phyloP scores from a whole-genome alignment of 208 protist species.

The Acanthamoeba triangularis region DNA sequence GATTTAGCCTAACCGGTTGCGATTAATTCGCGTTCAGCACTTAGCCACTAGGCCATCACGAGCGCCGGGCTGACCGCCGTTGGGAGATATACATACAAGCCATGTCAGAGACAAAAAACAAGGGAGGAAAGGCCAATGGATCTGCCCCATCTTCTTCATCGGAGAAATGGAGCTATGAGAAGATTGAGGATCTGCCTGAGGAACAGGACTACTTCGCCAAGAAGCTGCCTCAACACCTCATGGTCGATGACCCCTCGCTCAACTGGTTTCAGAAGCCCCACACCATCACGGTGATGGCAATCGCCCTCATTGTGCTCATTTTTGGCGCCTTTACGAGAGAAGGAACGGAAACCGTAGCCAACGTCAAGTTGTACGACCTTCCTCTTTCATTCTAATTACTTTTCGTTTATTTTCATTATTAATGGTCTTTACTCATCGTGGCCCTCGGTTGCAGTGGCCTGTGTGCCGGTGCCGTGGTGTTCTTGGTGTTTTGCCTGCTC shows the following conservation, averaged over 20 bases:
- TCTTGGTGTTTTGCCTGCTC: slow-evolving; percentile 95
- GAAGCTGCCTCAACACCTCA: slow-evolving; percentile 60
- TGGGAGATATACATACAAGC: background rate
- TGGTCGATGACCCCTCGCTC: slow-evolving; percentile 75
- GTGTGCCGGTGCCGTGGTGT: slow-evolving; percentile 90
- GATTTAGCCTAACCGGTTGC: too few relatives aligned
- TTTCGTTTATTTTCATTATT: background rate
- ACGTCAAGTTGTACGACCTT: slow-evolving; percentile 81
- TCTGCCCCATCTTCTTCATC: background rate
- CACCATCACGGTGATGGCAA: slow-evolving; percentile 77
- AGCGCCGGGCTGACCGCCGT: too few relatives aligned
- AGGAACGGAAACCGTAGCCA: slow-evolving; percentile 40
- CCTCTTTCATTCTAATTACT: background rate
- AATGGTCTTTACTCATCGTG: background rate
- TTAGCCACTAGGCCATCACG: too few relatives aligned
- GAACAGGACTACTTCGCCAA: slow-evolving; percentile 71
- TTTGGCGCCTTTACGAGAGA: slow-evolving; percentile 83
- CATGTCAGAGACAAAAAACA: background rate
- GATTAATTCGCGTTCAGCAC: too few relatives aligned
- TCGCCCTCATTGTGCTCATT: slow-evolving; percentile 78
- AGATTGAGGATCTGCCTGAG: slow-evolving; percentile 54
- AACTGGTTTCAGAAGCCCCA: slow-evolving; percentile 86
- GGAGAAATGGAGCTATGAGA: slow-evolving; percentile 31
- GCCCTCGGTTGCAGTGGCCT: slow-evolving; percentile 73
- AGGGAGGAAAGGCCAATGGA: too few relatives aligned